Conservation (phyloP, 371 early-diverging fungal genomes). For the Mycotypha africana region DNA sequence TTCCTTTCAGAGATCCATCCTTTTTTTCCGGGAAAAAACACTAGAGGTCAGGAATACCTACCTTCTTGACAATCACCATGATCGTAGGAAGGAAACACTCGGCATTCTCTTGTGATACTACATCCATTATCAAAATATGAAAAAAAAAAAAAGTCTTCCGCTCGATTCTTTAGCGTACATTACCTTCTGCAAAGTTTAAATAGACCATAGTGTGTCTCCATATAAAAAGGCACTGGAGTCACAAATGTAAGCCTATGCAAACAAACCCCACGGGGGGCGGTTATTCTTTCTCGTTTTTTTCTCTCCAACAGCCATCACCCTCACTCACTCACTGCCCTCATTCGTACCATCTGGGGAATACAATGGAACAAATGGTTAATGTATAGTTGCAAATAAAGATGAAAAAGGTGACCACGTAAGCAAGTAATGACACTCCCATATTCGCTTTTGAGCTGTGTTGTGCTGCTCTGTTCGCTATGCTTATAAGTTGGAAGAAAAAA, state of each 20-base stretch:
- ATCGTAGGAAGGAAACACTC: constrained; percentile 39
- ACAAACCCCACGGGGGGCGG: no score
- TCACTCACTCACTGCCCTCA: neutral
- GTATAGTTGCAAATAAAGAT: constrained; percentile 35
- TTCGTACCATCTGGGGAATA: constrained; percentile 42
- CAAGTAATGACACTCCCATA: constrained; percentile 40
- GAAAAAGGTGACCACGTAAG: constrained; percentile 42
- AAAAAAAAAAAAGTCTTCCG: neutral
- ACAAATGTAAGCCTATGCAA: constrained; percentile 34
- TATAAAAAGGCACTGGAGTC: constrained; percentile 40
- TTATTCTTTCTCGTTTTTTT: no score
- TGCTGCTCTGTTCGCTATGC: no score
- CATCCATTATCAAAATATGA: neutral
- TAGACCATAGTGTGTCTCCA: constrained; percentile 38
- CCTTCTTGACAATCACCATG: constrained; percentile 44
- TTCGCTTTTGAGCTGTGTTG: no score
- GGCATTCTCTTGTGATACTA: constrained; percentile 36
- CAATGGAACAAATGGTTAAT: constrained; percentile 24
- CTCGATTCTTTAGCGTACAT: no score
- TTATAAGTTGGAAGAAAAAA: no score
- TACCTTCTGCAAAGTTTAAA: constrained; percentile 37
- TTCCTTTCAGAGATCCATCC: no score
- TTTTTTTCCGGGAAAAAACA: no score
- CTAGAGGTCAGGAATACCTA: no score
- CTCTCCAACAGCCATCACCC: neutral